These are phyloP conservation scores for Pezicula neosporulosa DNA, from an alignment of 2,329 filamentous ascomycete genomes.

Conservation along the genomic window DNA sequence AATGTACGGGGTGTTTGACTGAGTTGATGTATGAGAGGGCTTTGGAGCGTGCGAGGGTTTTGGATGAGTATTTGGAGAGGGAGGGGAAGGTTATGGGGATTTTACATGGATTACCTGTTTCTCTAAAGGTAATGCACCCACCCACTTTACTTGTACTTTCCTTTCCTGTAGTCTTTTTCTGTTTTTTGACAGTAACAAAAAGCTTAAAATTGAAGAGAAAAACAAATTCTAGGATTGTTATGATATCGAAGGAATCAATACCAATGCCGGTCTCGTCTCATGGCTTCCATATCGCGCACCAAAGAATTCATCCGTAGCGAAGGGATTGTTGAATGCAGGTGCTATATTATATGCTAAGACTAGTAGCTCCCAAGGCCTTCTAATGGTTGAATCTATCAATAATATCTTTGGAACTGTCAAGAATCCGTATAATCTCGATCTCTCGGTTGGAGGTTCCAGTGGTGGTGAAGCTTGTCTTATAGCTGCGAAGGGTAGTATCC, in stretches of 20 bases:
- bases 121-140: background rate
- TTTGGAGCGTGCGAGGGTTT: background rate
- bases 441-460: background rate
- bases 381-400: slow-evolving; percentile 1
- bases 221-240: background rate
- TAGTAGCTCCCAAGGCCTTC: background rate
- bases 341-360: slow-evolving; percentile 2
- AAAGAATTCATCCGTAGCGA: background rate
- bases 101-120: background rate
- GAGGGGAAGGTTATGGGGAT: background rate
- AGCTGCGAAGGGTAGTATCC: background rate
- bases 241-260: background rate
- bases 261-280: background rate
- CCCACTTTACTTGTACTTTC: too few relatives aligned
- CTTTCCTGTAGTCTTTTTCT: too few relatives aligned
- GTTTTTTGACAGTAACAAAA: background rate
- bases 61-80: background rate
- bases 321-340: background rate
- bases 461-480: background rate
- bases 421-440: background rate
- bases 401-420: background rate
- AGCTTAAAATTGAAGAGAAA: background rate
- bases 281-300: background rate
- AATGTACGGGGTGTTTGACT: background rate
- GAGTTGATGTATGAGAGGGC: background rate